Conservation (phyloP, 2,329 filamentous ascomycete species). For the Bisporella sp. region DNA sequence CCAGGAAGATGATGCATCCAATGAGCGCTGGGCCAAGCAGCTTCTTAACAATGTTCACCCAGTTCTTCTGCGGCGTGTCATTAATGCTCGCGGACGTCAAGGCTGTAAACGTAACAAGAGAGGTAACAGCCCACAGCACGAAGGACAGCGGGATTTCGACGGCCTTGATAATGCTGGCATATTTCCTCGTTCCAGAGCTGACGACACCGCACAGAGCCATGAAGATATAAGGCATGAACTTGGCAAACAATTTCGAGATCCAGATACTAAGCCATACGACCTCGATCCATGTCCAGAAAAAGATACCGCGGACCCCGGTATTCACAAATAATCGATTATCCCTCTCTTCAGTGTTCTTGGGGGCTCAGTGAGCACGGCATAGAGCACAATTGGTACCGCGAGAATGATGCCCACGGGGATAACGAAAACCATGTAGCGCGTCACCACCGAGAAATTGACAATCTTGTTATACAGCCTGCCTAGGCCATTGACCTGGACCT, state of each 20-base stretch:
- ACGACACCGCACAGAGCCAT: slow-evolving; percentile 65
- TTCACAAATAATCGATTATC: slow-evolving; percentile 16
- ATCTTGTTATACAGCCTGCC: slow-evolving; percentile 60
- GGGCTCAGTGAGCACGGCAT: slow-evolving; percentile 5
- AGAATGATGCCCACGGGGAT: slow-evolving; percentile 55
- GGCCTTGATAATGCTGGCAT: slow-evolving; percentile 56
- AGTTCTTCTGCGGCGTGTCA: slow-evolving; percentile 26
- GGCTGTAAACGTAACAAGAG: slow-evolving; percentile 54
- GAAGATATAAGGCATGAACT: slow-evolving; percentile 52
- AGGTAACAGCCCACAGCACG: slow-evolving; percentile 61
- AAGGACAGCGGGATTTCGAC: slow-evolving; percentile 61
- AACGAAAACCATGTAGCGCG: slow-evolving; percentile 62
- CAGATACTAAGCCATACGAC: slow-evolving; percentile 62
- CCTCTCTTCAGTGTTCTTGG: not conserved
- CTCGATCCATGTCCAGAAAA: slow-evolving; percentile 63
- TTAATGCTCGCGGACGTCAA: slow-evolving; percentile 34
- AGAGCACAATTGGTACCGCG: slow-evolving; percentile 53
- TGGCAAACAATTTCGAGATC: slow-evolving; percentile 58
- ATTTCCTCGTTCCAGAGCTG: slow-evolving; percentile 63
- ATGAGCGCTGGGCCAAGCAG: slow-evolving; percentile 62
- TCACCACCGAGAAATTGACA: slow-evolving; percentile 54
- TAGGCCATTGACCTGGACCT: slow-evolving; percentile 55
- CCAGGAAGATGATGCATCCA: slow-evolving; percentile 63
- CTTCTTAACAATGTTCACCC: slow-evolving; percentile 53
- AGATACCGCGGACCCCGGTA: slow-evolving; percentile 45